Evolutionary conservation across 148 eudicot species (phyloP).

Genomic region (Hydrangea macrophylla): DNA sequence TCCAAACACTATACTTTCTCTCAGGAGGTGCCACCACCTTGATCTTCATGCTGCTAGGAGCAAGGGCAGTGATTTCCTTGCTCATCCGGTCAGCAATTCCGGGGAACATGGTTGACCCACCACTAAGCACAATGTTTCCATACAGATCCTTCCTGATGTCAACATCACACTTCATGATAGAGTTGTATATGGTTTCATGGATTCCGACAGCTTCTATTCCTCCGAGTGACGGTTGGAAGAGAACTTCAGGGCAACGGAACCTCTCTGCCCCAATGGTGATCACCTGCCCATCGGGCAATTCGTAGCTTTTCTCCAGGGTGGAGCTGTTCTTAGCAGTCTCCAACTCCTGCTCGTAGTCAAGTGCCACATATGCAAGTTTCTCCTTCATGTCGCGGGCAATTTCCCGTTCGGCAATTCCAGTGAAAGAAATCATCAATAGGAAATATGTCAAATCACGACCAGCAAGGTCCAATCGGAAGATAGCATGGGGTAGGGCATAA

Average conservation of each 20-base stretch:
- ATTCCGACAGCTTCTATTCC: neutral
- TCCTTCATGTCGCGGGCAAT: neutral
- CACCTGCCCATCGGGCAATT: constrained; percentile 19
- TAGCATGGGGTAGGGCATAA: constrained; percentile 25
- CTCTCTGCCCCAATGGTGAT: constrained; percentile 26
- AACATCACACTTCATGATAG: constrained; percentile 27
- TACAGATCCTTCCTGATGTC: constrained; percentile 27
- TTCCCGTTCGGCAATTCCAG: constrained; percentile 1
- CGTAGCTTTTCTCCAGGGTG: neutral
- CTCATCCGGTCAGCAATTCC: constrained; percentile 28
- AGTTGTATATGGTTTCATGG: constrained; percentile 16
- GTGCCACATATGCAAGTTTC: neutral
- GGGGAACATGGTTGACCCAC: constrained; percentile 28
- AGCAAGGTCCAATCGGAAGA: constrained; percentile 22
- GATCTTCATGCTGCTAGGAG: constrained; percentile 31
- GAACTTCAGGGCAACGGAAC: neutral
- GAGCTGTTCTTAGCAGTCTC: neutral
- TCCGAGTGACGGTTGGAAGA: neutral
- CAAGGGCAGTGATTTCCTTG: constrained; percentile 28
- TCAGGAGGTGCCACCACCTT: constrained; percentile 28
- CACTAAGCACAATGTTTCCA: constrained; percentile 27
- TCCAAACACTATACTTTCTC: constrained; percentile 29
- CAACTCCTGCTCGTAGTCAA: neutral
- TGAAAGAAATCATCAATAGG: neutral
- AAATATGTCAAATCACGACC: constrained; percentile 23